A percentile compares a stretch with the other conserved stretches of the same genome.
Evolutionary conservation across 768 basidiomycete species (phyloP).

Genomic region (Rhodotorula graminis): DNA sequence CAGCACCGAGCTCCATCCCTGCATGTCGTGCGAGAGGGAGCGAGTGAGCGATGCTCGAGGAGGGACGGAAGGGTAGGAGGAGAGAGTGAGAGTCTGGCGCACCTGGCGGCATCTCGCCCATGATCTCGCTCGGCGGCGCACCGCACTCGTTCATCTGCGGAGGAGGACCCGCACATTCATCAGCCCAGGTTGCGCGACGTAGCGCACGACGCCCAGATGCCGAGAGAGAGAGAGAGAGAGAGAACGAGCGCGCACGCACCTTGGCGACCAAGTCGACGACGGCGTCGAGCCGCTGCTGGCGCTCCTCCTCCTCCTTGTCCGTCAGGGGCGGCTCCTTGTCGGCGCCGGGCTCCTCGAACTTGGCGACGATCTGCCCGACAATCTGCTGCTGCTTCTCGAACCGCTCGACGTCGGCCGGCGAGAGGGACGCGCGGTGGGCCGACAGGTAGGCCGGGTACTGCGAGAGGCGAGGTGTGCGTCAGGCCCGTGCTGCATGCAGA

Average conservation of each 20-base stretch:
- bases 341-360: slow-evolving; percentile 64
- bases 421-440: slow-evolving; percentile 56
- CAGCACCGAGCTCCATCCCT: slow-evolving; percentile 52
- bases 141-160: slow-evolving; percentile 71
- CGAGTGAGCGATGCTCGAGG: neutral
- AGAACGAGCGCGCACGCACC: slow-evolving; percentile 50
- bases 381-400: slow-evolving; percentile 61
- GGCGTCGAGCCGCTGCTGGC: slow-evolving; percentile 51
- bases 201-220: too few species aligned
- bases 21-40: neutral
- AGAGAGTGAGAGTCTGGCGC: neutral
- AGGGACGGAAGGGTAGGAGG: too few species aligned
- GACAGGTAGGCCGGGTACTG: slow-evolving; percentile 75
- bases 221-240: neutral
- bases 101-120: slow-evolving; percentile 78
- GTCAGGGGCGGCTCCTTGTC: slow-evolving; percentile 41
- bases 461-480: neutral
- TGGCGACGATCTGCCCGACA: slow-evolving; percentile 58
- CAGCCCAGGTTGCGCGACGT: neutral
- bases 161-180: neutral
- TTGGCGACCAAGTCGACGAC: slow-evolving; percentile 70
- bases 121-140: slow-evolving; percentile 71
- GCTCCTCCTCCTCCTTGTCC: slow-evolving; percentile 9
- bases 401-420: slow-evolving; percentile 59
- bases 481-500: too few species aligned